These are phyloP conservation scores for Pythium coloratum DNA, from an alignment of 352 stramenopile genomes.

Conservation along the genomic window DNA sequence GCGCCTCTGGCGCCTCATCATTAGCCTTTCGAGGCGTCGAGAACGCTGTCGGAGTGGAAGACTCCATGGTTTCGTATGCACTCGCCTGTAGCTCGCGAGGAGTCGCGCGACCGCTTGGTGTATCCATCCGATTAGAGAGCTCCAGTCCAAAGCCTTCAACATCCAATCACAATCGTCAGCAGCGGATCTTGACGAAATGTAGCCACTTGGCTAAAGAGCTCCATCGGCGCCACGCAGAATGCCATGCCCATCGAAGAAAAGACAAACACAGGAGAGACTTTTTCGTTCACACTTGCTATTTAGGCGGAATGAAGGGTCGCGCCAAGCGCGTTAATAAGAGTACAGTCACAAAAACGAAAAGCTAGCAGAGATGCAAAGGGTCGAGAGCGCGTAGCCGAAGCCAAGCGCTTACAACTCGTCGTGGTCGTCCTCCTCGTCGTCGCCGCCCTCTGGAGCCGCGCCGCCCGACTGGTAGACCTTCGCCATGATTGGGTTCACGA, in stretches of 20 bases:
- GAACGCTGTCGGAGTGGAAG: not conserved
- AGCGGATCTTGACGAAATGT: not conserved
- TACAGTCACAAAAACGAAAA: conserved; percentile 27
- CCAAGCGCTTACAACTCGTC: conserved; percentile 93
- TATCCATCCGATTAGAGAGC: too few relatives aligned
- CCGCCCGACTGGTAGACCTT: conserved; percentile 94
- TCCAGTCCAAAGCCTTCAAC: too few relatives aligned
- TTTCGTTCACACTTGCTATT: conserved; percentile 21
- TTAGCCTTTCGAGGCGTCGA: not conserved
- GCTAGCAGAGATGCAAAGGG: not conserved
- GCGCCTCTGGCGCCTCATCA: not conserved
- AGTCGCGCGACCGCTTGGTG: not conserved
- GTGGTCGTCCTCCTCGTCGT: conserved; percentile 90
- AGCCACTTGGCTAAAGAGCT: not conserved
- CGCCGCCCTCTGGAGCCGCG: conserved; percentile 41
- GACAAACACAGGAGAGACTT: not conserved
- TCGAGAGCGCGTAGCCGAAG: not conserved
- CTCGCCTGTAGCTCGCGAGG: not conserved
- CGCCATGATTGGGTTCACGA: conserved; percentile 98
- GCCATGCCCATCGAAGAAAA: not conserved
- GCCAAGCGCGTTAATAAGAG: conserved; percentile 26
- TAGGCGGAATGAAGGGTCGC: conserved; percentile 15
- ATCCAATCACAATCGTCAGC: not conserved
- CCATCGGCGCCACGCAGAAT: not conserved
- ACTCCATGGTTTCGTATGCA: not conserved